Percentiles rank a stretch among this genome's conserved stretches.
phyloP scores from a whole-genome alignment of 2,329 filamentous ascomycete genomes.

The Diaporthe humulicola region DNA sequence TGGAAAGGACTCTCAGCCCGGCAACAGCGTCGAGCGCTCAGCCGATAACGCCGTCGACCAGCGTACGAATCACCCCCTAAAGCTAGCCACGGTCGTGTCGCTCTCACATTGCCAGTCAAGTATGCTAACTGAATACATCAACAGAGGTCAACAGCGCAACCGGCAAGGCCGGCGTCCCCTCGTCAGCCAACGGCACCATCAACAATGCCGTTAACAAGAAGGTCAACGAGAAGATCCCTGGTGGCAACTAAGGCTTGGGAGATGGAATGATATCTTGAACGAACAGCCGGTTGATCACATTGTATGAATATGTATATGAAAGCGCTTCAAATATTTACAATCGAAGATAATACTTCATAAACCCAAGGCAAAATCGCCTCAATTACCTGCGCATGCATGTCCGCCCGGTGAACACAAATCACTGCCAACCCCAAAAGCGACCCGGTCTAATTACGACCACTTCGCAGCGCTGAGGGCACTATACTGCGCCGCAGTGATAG shows the following conservation, averaged over 20 bases:
- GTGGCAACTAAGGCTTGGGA: conserved; percentile 38
- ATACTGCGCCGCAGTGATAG: conserved; percentile 58
- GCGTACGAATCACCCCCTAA: conserved; percentile 29
- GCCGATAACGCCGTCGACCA: conserved; percentile 41
- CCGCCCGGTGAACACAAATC: background rate
- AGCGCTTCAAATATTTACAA: conserved; percentile 20
- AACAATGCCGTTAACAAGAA: conserved; percentile 40
- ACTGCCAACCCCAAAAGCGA: background rate
- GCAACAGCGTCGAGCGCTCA: conserved; percentile 39
- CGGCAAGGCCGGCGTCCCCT: conserved; percentile 39
- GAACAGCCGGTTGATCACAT: background rate
- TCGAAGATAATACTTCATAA: background rate
- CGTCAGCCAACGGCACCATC: conserved; percentile 35
- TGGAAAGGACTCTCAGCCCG: conserved; percentile 42
- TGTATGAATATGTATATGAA: background rate
- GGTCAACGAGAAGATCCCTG: conserved; percentile 43
- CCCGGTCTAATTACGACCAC: conserved; percentile 47
- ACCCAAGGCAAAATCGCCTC: too few relatives aligned
- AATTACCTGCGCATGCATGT: background rate
- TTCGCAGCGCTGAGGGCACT: conserved; percentile 53
- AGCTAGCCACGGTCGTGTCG: background rate
- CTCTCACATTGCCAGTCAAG: too few relatives aligned
- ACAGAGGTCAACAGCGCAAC: conserved; percentile 41
- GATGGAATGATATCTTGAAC: background rate
- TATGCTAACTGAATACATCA: background rate